A percentile compares a stretch with the other conserved stretches of the same genome.
These are phyloP conservation scores for Zygosaccharomyces kombuchaensis DNA, from an alignment of 805 yeast species.

Conservation along the genomic window DNA sequence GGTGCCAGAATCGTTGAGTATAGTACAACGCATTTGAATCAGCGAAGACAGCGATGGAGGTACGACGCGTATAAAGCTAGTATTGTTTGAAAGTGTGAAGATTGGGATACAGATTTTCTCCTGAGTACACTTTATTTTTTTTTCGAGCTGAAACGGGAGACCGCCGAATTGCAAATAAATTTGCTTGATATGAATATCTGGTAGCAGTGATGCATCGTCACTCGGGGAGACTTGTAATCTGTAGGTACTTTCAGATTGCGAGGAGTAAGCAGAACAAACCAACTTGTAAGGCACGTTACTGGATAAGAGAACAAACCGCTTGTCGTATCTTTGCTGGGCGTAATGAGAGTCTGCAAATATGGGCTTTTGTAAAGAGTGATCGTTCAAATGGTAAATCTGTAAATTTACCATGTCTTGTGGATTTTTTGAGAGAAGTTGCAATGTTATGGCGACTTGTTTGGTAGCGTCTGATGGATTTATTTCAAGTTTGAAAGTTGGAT, in stretches of 20 bases:
- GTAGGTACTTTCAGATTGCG: constrained; percentile 4
- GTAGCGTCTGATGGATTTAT: constrained; percentile 3
- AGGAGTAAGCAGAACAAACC: constrained; percentile 19
- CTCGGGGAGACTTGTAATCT: constrained; percentile 10
- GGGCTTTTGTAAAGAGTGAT: constrained; percentile 22
- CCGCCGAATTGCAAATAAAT: constrained; percentile 23
- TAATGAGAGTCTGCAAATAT: constrained; percentile 17
- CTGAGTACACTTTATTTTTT: constrained; percentile 10
- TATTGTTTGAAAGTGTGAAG: constrained; percentile 6
- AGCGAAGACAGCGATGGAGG: constrained; percentile 9
- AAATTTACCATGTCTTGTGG: constrained; percentile 16
- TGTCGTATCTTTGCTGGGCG: constrained; percentile 9
- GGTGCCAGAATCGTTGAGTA: constrained; percentile 22
- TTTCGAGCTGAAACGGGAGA: constrained; percentile 17
- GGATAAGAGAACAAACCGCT: constrained; percentile 14
- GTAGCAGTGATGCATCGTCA: not conserved
- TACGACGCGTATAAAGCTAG: constrained; percentile 21
- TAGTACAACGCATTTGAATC: constrained; percentile 18
- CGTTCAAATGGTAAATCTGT: constrained; percentile 23
- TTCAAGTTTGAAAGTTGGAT: constrained; percentile 24
- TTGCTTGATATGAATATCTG: constrained; percentile 8
- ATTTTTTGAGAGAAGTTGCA: constrained; percentile 17
- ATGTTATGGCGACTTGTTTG: constrained; percentile 12
- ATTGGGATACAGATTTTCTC: constrained; percentile 13
- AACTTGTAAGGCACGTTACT: constrained; percentile 23